Conservation (phyloP, 805 yeast genomes). For the Ogataea nakhonphanomensis region DNA sequence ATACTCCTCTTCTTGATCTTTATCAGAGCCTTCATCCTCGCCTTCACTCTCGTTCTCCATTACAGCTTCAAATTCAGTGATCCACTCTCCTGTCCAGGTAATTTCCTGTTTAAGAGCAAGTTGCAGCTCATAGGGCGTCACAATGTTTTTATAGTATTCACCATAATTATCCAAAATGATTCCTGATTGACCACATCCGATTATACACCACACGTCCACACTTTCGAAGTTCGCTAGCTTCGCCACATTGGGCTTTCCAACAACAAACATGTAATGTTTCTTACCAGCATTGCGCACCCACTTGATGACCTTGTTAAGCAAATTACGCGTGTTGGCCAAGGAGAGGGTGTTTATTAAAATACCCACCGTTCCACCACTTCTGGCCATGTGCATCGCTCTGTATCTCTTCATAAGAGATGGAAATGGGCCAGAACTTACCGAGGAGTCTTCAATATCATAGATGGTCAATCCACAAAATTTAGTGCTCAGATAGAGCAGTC, state of each 20-base stretch:
- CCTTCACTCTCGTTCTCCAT: conserved; percentile 38
- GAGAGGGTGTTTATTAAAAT: conserved; percentile 88
- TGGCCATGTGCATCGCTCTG: conserved; percentile 79
- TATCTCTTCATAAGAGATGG: conserved; percentile 84
- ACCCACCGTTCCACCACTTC: conserved; percentile 91
- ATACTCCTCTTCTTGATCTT: conserved; percentile 38
- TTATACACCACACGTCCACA: conserved; percentile 90
- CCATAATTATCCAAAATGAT: conserved; percentile 74
- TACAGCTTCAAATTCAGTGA: conserved; percentile 65
- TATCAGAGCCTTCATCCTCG: conserved; percentile 25
- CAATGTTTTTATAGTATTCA: conserved; percentile 84
- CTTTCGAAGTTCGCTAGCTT: conserved; percentile 93
- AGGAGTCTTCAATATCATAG: conserved; percentile 40
- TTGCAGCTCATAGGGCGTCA: conserved; percentile 88
- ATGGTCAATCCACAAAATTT: conserved; percentile 53
- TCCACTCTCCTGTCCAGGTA: conserved; percentile 93
- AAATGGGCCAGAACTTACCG: conserved; percentile 53
- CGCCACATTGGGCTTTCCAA: conserved; percentile 97
- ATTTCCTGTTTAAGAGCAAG: conserved; percentile 74
- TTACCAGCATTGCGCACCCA: conserved; percentile 75
- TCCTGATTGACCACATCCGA: conserved; percentile 95
- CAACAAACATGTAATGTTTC: conserved; percentile 91
- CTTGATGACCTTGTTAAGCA: conserved; percentile 57
- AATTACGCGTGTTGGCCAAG: conserved; percentile 62
- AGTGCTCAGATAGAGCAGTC: conserved; percentile 72